Evolutionary conservation across 495 filamentous ascomycete genomes (phyloP), one percentile per base, ranked within the genome.

Genomic region (Penicillium fimorum): DNA sequence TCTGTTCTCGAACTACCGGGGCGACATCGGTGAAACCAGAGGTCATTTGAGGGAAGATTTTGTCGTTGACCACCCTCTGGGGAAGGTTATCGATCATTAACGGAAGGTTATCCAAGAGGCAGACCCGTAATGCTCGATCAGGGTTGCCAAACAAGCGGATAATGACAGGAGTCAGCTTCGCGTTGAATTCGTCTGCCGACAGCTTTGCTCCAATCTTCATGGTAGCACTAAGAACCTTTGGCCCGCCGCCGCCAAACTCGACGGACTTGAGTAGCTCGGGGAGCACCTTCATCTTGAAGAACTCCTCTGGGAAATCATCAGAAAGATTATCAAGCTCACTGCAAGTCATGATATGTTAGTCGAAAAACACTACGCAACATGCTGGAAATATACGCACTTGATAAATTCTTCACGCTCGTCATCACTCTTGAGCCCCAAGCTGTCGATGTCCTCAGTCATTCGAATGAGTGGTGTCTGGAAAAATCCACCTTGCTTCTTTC

Each of bases 241-340:
- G 88, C 1, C 94, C 94, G 40, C 95, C 94, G 24, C 94, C 94
- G 24, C 94, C 95, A 71, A 96, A 98, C 63, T 98, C 94, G 9
- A 98, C 91, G 0, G 91, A 94, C 64, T 97, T 97, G 1, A 98
- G 78, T n/a, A 98, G 76, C 68, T 97, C 94, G 1, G 94, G 94
- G 15, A 98, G 80, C 11, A 97, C 84, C 63, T 97, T 98, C 84
- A 94, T 89, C 67, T 92, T 96, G 77, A 97, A 94, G 68, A 94
- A 98, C 52, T 96, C 92, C 63, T 97, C 94, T 0, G 94, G 94
- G 59, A 97, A 96, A 68, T 97, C 91, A 57, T 96, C 91, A 1
- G 90, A 87, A 5, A 95, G 82, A 47, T 88, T 79, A 61, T 96
- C 91, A 5, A 98, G 81, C 69, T 95, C 88, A 66, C 89, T 94